Conservation (phyloP, 1,139 yeast species). For the Geotrichum phurueaensis region DNA sequence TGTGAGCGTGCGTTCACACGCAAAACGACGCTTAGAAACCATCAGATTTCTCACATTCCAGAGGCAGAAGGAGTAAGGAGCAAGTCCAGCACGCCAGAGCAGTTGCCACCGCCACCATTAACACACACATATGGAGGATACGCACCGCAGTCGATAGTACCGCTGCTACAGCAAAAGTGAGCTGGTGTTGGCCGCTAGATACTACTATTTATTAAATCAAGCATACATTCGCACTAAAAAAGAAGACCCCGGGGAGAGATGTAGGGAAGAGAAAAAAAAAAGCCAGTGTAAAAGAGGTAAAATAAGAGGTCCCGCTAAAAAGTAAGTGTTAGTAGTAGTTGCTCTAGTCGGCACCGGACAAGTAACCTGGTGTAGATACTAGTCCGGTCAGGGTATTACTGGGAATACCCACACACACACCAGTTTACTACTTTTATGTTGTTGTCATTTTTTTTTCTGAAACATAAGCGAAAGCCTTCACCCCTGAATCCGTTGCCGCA, state of each 20-base stretch:
- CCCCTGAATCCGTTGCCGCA: constrained; percentile 11
- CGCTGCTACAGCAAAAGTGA: neutral
- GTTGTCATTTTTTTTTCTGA: neutral
- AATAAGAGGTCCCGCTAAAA: neutral
- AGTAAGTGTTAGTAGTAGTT: neutral
- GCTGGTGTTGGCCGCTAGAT: neutral
- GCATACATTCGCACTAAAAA: neutral
- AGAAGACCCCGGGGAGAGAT: no score
- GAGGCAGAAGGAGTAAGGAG: neutral
- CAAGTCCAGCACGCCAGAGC: neutral
- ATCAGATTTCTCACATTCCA: neutral
- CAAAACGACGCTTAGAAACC: constrained; percentile 50
- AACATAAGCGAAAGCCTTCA: neutral
- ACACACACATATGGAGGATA: neutral
- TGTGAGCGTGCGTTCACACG: constrained; percentile 63
- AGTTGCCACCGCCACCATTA: neutral
- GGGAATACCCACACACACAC: neutral
- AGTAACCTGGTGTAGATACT: neutral
- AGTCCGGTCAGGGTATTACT: neutral
- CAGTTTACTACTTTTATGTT: no score
- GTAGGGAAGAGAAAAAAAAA: neutral
- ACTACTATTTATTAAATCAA: neutral
- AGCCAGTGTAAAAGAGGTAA: neutral
- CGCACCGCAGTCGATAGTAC: neutral
- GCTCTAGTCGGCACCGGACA: neutral